Base-by-base conservation (phyloP, 129 eudicot genomes). In the Flaveria robusta region DNA sequence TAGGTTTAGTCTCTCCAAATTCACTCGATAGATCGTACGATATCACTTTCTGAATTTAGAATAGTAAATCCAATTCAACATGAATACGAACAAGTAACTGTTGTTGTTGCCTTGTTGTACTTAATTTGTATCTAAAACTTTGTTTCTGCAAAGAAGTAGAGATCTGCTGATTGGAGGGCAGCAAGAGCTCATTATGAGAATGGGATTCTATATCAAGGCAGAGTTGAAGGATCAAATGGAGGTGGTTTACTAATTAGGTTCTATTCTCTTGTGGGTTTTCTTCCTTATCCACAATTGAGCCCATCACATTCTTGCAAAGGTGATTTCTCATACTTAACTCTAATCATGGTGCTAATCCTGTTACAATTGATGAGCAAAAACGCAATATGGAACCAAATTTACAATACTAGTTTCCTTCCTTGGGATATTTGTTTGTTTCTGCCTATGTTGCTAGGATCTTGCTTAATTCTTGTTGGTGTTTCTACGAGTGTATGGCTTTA, bases 261-360 rank as follows among this genome's bases (percentile, higher is more conserved):
- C 64, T 79, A 81, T 24, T 86, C 98, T 58, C 87, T 94, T 65
- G 66, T 89, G 12, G 98, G 98, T 2, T 94, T 94, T 82, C 93
- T 94, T 77, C 98, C 98, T 5, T 94, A 77, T 64, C 97, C 97
- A 1, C 91, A 94, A 72, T 71, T 94, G 86, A 83, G 96, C 84
- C 96, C 97, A 34, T 87, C 81, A 0, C 91, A 89, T 67, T 82
- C 79, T 22, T 91, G 93, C 82, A 88, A 76, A 91, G 97, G 98
- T 94, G 86, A 54, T 49, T 54, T 11, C 42, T 60, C 34, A 9
- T 10, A 9, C 1, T 10, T 11, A 22, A 23, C 34, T 58, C 34
- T 23, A 12, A 23, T 58, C n/a, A 58, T 9, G 64, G 7, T 11
- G 65, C 34, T 23, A 11, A 58, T 22, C 31, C 1, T 51, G 58